Conservation (phyloP, 2,329 filamentous ascomycete genomes). For the Pyrenochaeta sp. region DNA sequence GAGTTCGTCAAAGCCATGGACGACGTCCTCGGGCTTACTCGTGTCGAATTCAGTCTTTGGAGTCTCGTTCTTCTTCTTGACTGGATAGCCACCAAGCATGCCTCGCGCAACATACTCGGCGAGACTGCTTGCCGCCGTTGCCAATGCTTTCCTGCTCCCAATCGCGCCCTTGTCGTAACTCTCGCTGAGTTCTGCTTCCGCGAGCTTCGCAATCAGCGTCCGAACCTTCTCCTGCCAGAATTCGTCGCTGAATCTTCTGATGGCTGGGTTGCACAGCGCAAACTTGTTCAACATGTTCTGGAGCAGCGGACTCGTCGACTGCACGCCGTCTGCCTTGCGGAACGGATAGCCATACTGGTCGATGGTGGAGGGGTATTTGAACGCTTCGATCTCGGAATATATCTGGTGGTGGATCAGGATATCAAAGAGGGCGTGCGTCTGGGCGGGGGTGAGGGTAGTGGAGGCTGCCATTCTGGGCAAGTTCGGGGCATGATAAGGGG, state of each 20-base stretch:
- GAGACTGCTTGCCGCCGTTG: conserved; percentile 73
- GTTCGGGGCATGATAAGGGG: conserved; percentile 2
- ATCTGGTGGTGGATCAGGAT: conserved; percentile 63
- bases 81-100: conserved; percentile 67
- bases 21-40: conserved; percentile 66
- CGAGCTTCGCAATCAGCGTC: conserved; percentile 55
- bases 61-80: conserved; percentile 42
- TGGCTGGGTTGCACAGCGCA: conserved; percentile 69
- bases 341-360: conserved; percentile 76
- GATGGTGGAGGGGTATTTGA: conserved; percentile 71
- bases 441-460: conserved; percentile 51
- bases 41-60: conserved; percentile 64
- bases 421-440: conserved; percentile 61
- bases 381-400: conserved; percentile 73
- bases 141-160: conserved; percentile 76
- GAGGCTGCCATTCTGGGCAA: conserved; percentile 21
- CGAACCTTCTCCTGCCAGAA: conserved; percentile 54
- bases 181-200: conserved; percentile 74
- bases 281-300: conserved; percentile 73
- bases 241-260: conserved; percentile 64
- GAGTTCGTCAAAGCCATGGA: conserved; percentile 71
- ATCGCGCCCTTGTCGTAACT: conserved; percentile 82
- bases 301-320: conserved; percentile 68
- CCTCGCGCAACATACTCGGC: conserved; percentile 74
- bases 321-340: conserved; percentile 52